Evolutionary conservation across 768 basidiomycete species (phyloP).

Genomic region (Leccinum truebloodii): DNA sequence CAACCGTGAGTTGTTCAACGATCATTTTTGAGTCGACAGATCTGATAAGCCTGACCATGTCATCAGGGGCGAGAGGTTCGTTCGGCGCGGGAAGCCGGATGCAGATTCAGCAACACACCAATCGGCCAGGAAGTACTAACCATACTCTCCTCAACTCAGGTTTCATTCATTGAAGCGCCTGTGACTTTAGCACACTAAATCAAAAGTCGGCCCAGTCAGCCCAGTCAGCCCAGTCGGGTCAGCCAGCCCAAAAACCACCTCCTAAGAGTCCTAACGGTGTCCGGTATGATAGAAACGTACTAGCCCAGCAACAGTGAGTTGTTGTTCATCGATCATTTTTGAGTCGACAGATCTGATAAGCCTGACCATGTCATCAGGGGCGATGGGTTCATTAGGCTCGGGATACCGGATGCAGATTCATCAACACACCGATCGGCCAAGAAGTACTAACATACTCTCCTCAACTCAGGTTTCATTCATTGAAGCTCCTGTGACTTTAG

Average conservation of each 20-base stretch:
- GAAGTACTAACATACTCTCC: slow-evolving; percentile 1
- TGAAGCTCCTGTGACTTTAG: too few species aligned
- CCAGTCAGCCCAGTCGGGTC: too few species aligned
- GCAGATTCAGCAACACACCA: rapidly evolving
- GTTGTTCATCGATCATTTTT: neutral
- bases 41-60: neutral
- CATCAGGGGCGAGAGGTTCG: neutral
- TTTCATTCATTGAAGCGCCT: neutral
- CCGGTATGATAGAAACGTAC: too few species aligned
- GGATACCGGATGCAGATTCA: too few species aligned
- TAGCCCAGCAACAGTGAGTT: neutral
- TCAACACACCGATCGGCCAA: too few species aligned
- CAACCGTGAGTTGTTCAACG: neutral
- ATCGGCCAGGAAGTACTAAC: neutral
- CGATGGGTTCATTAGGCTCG: neutral
- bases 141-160: neutral
- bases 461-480: neutral
- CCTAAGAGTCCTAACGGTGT: too few species aligned
- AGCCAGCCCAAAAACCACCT: too few species aligned
- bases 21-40: neutral
- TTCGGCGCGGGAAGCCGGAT: slow-evolving; percentile 4
- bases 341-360: neutral
- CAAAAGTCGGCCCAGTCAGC: too few species aligned
- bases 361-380: neutral
- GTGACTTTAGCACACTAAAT: too few species aligned